Conservation (phyloP, 192 early-diverging fungal species). For the Coemansia sp. region DNA sequence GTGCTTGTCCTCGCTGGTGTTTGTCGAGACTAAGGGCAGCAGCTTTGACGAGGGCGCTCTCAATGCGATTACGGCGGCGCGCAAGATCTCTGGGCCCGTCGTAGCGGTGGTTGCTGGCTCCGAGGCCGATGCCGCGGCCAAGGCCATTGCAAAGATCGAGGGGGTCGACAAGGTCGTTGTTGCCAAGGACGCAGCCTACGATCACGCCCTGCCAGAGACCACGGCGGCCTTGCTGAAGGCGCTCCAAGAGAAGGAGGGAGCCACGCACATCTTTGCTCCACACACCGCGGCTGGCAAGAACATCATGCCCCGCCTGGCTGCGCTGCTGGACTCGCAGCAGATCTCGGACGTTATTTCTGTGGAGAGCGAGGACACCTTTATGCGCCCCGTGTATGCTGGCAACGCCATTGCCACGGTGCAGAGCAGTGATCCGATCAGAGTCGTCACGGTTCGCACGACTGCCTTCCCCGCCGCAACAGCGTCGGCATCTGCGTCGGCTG, state of each 20-base stretch:
- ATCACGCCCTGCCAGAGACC: constrained; percentile 78
- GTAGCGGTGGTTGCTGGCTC: constrained; percentile 87
- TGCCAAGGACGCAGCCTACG: constrained; percentile 76
- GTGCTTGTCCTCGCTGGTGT: constrained; percentile 68
- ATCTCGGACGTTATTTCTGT: constrained; percentile 87
- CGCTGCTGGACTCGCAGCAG: constrained; percentile 85
- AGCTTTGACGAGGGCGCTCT: constrained; percentile 69
- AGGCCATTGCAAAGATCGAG: constrained; percentile 59
- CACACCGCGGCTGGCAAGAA: constrained; percentile 94
- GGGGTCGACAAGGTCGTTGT: constrained; percentile 82
- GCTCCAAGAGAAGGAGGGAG: constrained; percentile 64
- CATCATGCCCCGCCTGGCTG: constrained; percentile 89
- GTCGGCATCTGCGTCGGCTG: constrained; percentile 55
- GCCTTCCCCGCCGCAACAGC: constrained; percentile 76
- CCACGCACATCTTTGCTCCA: constrained; percentile 84
- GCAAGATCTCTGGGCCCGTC: constrained; percentile 73
- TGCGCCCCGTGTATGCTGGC: constrained; percentile 96
- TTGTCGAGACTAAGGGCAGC: constrained; percentile 87
- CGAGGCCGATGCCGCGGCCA: constrained; percentile 64
- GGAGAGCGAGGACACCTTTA: constrained; percentile 81
- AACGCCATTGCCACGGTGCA: constrained; percentile 97
- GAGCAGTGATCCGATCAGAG: constrained; percentile 80
- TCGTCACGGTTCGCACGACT: constrained; percentile 87
- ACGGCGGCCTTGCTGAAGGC: constrained; percentile 73
- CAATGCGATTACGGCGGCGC: constrained; percentile 86